Percentiles rank a stretch among this genome's conserved stretches.
phyloP scores from a whole-genome alignment of 2,329 filamentous ascomycete genomes.

The Pseudogymnoascus sp. region DNA sequence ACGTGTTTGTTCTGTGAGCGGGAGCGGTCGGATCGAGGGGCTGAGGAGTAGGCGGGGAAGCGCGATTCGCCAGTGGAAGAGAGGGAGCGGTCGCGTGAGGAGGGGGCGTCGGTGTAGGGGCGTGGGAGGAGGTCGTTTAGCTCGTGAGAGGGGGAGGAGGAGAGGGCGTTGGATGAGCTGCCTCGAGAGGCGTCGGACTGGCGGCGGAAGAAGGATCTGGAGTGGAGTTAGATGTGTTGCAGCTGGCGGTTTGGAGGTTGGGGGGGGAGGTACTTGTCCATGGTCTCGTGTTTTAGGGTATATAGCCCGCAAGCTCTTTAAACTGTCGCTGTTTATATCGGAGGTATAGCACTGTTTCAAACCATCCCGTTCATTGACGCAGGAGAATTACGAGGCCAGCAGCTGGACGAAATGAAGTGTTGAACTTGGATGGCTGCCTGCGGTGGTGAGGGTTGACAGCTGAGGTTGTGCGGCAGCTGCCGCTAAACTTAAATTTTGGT shows the following conservation, averaged over 20 bases:
- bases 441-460: neutral
- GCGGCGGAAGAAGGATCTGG: neutral
- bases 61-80: neutral
- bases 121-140: neutral
- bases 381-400: neutral
- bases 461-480: conserved; percentile 10
- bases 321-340: neutral
- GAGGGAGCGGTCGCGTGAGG: neutral
- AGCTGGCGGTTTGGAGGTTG: neutral
- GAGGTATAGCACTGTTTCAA: neutral
- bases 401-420: neutral
- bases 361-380: neutral
- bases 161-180: neutral
- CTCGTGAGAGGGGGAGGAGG: neutral
- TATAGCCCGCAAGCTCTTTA: neutral
- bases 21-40: neutral
- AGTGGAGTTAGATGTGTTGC: neutral
- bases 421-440: neutral
- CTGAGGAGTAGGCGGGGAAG: neutral
- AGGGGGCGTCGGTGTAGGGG: neutral
- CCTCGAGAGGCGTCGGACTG: neutral
- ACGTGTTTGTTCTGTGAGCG: neutral
- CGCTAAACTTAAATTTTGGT: conserved; percentile 8
- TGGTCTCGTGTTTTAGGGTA: neutral
- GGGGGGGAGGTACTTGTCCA: neutral